Base-by-base conservation (phyloP, 257 asterid genomes). In the Marsdenia floribunda region DNA sequence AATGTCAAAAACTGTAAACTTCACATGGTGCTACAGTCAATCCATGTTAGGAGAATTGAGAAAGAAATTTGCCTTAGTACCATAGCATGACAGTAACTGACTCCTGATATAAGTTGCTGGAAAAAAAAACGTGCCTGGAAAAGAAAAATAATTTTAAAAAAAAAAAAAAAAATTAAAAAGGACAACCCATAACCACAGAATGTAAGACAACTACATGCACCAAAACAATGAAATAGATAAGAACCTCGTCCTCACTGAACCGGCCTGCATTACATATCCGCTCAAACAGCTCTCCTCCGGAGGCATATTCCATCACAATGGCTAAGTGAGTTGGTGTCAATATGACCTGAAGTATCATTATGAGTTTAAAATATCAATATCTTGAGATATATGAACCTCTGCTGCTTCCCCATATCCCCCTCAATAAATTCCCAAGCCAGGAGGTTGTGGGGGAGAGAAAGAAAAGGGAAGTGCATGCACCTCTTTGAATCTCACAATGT, bases 71-170 rank as follows among this genome's bases (percentile, higher is more conserved):
- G 16, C 69, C 76, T 26, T 24, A 57, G 72, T 92, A 94, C 99
- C 99, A 94, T 94, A 71, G 92, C 89, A 84, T 94, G 99, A 76
- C 98, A 94, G 80, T 87, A 92, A 88, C 98, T 94, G 80, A 94
- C 99, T 73, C 99, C 99, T 21, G 99, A 94, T 87, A 94, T 90
- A 58, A 94, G 97, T 80, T 94, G 99, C 83, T 94, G 99, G 88
- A 94, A 94, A 87, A 92, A 94, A 77, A 94, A 94, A 70, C 99
- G 85, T 21, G 99, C 99, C 99, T 94, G 70, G 55, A 82, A 18
- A 49, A 24, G 44, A 78, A 59, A 38, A 54, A 49, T 29, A 29
- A 29, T 29, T 29, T n/a, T n/a, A 42, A 42, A 42, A 42, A 37
- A 37, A 37, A 37, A 37, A 42, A 44, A 44, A 7, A 6, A 44